These are phyloP conservation scores for Lactarius sanguifluus DNA, from an alignment of 768 basidiomycete species.

Conservation along the genomic window DNA sequence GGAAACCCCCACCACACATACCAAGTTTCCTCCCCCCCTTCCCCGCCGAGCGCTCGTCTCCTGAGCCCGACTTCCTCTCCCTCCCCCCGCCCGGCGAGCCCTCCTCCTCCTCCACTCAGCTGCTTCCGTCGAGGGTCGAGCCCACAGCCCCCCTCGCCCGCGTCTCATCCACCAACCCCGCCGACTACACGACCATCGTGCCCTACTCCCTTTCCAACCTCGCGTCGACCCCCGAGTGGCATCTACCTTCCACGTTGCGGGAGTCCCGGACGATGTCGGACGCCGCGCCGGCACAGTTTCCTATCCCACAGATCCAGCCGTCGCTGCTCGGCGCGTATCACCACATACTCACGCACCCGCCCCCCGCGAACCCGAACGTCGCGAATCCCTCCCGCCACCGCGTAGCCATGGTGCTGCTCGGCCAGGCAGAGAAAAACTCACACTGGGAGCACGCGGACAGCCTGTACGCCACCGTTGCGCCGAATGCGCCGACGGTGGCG, in stretches of 20 bases:
- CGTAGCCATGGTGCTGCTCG: constrained; percentile 70
- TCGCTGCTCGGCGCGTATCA: constrained; percentile 71
- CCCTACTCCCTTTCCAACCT: constrained; percentile 76
- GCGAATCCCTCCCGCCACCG: constrained; percentile 67
- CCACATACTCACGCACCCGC: constrained; percentile 72
- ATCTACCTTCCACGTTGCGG: constrained; percentile 47
- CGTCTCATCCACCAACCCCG: constrained; percentile 46
- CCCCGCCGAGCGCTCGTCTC: constrained; percentile 41
- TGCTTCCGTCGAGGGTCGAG: constrained; percentile 39
- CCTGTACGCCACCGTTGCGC: constrained; percentile 56
- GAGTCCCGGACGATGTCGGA: constrained; percentile 17
- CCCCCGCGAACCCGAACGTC: constrained; percentile 46
- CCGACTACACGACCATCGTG: constrained; percentile 69
- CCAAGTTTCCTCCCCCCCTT: constrained; percentile 71
- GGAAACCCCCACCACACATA: constrained; percentile 63
- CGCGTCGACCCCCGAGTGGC: constrained; percentile 63
- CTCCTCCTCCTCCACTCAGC: constrained; percentile 38
- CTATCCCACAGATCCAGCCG: constrained; percentile 59
- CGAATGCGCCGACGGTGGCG: constrained; percentile 60
- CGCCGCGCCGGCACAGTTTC: constrained; percentile 35
- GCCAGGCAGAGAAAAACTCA: constrained; percentile 52
- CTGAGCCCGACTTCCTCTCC: constrained; percentile 37
- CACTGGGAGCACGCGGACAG: constrained; percentile 68
- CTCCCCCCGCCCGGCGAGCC: constrained; percentile 40
- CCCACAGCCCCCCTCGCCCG: constrained; percentile 42